A percentile compares a stretch with the other conserved stretches of the same genome.
Conservation (phyloP, 345 rosid genomes). For the Carallia brachiata region DNA sequence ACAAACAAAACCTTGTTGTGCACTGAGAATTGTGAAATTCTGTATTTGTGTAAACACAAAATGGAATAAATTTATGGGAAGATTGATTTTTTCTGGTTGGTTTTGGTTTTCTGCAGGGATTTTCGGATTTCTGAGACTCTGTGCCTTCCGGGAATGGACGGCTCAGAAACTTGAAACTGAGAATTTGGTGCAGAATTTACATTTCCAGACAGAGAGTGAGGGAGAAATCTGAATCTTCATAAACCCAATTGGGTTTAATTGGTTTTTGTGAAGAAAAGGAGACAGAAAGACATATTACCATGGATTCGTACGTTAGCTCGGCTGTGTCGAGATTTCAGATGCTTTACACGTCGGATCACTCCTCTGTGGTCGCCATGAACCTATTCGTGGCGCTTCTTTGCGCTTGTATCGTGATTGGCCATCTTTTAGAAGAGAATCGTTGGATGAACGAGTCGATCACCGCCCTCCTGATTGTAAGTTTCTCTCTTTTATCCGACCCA, state of each 20-base stretch:
- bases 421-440: slow-evolving; percentile 87
- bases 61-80: background rate
- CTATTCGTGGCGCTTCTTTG: slow-evolving; percentile 90
- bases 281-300: background rate
- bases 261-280: background rate
- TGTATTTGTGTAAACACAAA: background rate
- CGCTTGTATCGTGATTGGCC: slow-evolving; percentile 91
- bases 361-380: slow-evolving; percentile 86
- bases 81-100: background rate
- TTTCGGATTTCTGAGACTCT: background rate
- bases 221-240: no score
- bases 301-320: slow-evolving; percentile 36
- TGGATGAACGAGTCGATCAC: slow-evolving; percentile 99
- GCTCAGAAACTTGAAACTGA: slow-evolving; percentile 3
- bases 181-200: background rate
- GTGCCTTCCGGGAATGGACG: slow-evolving; percentile 7
- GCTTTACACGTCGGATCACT: slow-evolving; percentile 70
- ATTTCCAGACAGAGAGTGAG: no score
- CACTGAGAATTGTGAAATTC: no score
- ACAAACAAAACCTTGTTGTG: no score
- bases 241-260: no score
- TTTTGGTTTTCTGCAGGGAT: slow-evolving; percentile 12
- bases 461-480: slow-evolving; percentile 82
- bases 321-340: slow-evolving; percentile 36
- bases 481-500: background rate